Evolutionary conservation across 1,139 yeast genomes (phyloP).

Genomic region (Candida gigantensis): DNA sequence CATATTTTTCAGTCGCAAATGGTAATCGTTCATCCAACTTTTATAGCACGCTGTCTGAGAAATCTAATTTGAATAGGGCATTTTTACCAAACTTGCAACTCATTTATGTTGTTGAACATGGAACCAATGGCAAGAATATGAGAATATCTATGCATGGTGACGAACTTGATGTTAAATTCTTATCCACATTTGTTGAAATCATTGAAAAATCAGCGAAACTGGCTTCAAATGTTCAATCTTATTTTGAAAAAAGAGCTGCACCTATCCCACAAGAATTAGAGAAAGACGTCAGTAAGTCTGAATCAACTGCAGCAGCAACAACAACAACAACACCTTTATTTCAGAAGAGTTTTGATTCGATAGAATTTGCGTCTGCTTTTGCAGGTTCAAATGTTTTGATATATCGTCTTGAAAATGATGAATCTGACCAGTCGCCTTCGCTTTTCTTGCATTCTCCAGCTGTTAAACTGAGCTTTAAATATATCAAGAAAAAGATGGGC

Average conservation of each 20-base stretch:
- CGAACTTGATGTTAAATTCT: constrained; percentile 61
- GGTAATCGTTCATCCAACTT: constrained; percentile 56
- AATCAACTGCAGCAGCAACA: too few relatives aligned
- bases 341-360: constrained; percentile 39
- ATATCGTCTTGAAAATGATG: constrained; percentile 45
- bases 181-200: constrained; percentile 52
- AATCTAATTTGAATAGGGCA: constrained; percentile 56
- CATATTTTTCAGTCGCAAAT: constrained; percentile 66
- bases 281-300: constrained; percentile 8
- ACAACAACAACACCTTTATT: constrained; percentile 19
- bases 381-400: constrained; percentile 72
- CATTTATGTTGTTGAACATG: constrained; percentile 46
- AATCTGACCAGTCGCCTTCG: constrained; percentile 50
- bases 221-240: constrained; percentile 41
- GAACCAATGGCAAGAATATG: constrained; percentile 34
- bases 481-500: constrained; percentile 26
- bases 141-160: constrained; percentile 59
- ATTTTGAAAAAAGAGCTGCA: constrained; percentile 25
- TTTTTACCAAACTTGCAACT: constrained; percentile 68
- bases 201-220: constrained; percentile 51
- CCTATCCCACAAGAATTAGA: constrained; percentile 6
- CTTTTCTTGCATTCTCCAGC: constrained; percentile 78
- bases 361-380: constrained; percentile 57
- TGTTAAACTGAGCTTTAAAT: constrained; percentile 51
- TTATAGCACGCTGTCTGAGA: constrained; percentile 49